These are phyloP conservation scores for Epichloe brachyelytri DNA, from an alignment of 2,329 filamentous ascomycete genomes.

Conservation along the genomic window DNA sequence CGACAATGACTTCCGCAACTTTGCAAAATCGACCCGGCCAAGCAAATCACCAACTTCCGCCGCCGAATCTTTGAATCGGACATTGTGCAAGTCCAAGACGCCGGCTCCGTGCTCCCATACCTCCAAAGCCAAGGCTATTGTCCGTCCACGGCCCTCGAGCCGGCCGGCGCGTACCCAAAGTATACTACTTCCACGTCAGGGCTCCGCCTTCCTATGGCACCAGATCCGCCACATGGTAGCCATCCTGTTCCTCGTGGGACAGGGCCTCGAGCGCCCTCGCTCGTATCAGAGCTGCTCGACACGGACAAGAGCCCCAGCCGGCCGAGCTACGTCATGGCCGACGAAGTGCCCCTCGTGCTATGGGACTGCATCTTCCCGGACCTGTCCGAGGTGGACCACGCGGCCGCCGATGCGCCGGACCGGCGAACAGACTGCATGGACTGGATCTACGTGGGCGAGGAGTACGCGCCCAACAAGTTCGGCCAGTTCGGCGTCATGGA, in stretches of 20 bases:
- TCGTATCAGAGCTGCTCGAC: constrained; percentile 67
- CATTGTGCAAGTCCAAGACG: constrained; percentile 55
- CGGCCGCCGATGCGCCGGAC: constrained; percentile 7
- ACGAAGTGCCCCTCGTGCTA: constrained; percentile 77
- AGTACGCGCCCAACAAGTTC: constrained; percentile 44
- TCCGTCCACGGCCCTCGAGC: not conserved
- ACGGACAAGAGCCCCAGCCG: constrained; percentile 55
- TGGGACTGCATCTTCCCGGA: constrained; percentile 89
- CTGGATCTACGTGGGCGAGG: constrained; percentile 72
- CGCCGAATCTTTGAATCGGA: constrained; percentile 68
- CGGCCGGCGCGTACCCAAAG: constrained; percentile 30
- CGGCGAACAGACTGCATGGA: constrained; percentile 44
- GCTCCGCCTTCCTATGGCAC: constrained; percentile 93
- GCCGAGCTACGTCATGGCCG: constrained; percentile 82
- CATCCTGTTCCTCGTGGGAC: constrained; percentile 82
- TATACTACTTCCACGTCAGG: constrained; percentile 86
- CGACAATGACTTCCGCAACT: constrained; percentile 87
- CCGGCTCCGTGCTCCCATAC: constrained; percentile 42
- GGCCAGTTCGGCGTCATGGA: constrained; percentile 56
- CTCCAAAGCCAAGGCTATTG: constrained; percentile 27
- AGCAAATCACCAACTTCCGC: constrained; percentile 76
- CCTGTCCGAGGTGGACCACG: not conserved
- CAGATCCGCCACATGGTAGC: constrained; percentile 93
- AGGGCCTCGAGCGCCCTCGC: constrained; percentile 62
- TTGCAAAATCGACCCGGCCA: constrained; percentile 82